These are phyloP conservation scores for Ceratocystis lukuohia DNA, from an alignment of 2,329 filamentous ascomycete genomes.

Conservation along the genomic window DNA sequence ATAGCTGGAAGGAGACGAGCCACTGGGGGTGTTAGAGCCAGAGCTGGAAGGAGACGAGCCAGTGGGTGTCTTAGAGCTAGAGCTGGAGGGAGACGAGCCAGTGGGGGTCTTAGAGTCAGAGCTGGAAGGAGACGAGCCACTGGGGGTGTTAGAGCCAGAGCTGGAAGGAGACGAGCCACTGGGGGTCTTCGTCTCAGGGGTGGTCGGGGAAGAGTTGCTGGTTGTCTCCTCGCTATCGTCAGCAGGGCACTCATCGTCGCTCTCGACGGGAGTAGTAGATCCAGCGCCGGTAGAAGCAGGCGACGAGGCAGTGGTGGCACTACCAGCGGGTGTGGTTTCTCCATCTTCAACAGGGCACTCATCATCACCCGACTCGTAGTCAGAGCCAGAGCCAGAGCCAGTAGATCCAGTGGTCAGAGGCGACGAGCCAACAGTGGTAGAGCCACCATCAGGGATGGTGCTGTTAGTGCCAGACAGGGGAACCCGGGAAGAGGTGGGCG, in stretches of 20 bases:
- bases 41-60: no score
- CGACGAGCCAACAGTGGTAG: background rate
- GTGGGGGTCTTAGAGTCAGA: background rate
- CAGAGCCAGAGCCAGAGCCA: background rate
- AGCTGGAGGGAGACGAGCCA: background rate
- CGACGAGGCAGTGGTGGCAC: constrained; percentile 1
- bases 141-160: background rate
- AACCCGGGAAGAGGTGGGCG: background rate
- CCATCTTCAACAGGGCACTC: constrained; percentile 10
- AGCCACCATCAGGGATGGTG: background rate
- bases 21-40: no score
- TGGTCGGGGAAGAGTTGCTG: background rate
- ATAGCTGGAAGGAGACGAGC: background rate
- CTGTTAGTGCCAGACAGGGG: background rate
- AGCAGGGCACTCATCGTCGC: constrained; percentile 5
- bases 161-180: background rate
- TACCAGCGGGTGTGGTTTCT: background rate
- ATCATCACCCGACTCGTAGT: constrained; percentile 5
- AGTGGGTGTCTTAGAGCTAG: no score
- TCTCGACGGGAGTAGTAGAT: background rate
- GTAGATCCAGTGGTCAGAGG: background rate
- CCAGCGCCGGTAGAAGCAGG: background rate
- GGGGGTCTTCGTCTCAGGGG: background rate
- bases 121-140: background rate
- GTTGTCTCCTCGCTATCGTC: background rate